These are phyloP conservation scores for Solanum chaucha DNA, from an alignment of 257 asterid species.

Conservation along the genomic window DNA sequence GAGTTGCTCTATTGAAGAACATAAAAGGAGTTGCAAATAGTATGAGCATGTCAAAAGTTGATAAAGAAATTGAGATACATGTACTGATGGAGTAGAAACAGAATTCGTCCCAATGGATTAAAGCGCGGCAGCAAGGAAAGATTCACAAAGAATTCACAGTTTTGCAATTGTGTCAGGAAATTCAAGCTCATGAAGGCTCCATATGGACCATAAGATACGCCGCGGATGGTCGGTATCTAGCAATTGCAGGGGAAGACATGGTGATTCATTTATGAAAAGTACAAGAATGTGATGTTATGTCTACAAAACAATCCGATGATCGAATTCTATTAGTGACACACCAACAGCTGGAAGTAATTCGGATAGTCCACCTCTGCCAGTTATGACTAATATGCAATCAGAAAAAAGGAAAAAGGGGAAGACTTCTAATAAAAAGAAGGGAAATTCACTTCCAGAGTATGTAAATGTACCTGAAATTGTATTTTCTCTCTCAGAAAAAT, in stretches of 20 bases:
- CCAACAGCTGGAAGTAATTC: not conserved
- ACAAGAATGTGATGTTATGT: conserved; percentile 1
- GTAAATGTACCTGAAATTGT: conserved; percentile 8
- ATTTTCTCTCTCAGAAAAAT: conserved; percentile 7
- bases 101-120: conserved; percentile 7
- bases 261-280: conserved; percentile 14
- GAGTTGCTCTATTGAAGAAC: conserved; percentile 3
- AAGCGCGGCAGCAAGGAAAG: conserved; percentile 14
- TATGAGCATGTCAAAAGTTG: not conserved
- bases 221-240: conserved; percentile 2
- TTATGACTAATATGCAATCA: not conserved
- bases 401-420: conserved; percentile 4
- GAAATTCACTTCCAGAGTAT: conserved; percentile 3
- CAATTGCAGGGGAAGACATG: conserved; percentile 13
- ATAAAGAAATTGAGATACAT: not conserved
- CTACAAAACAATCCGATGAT: not conserved
- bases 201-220: conserved; percentile 13
- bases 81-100: not conserved
- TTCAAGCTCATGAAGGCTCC: conserved; percentile 16
- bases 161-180: conserved; percentile 10
- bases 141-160: conserved; percentile 7
- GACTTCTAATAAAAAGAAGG: not conserved
- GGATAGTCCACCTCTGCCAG: not conserved
- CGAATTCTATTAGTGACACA: not conserved
- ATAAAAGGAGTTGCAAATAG: conserved; percentile 10